These are phyloP conservation scores for Penicillium sp. DNA, from an alignment of 2,329 filamentous ascomycete genomes.

Conservation along the genomic window DNA sequence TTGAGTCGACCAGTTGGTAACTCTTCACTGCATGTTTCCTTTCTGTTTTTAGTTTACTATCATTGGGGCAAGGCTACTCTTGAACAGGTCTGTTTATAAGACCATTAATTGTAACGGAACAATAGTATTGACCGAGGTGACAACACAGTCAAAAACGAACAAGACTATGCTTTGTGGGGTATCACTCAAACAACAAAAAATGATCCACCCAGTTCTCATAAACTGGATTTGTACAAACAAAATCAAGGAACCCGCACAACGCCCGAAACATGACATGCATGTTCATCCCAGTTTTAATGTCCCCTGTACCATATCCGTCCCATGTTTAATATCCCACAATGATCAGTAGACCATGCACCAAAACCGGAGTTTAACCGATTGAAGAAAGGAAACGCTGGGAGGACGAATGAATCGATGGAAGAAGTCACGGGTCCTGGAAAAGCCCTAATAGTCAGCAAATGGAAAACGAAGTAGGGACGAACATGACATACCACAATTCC, in stretches of 20 bases:
- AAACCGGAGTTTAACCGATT: not conserved
- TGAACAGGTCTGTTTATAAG: not conserved
- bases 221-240: not conserved
- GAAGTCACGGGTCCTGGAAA: not conserved
- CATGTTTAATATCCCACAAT: not conserved
- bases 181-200: conserved; percentile 2
- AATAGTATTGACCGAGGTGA: not conserved
- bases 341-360: not conserved
- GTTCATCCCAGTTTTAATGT: conserved; percentile 1
- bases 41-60: not conserved
- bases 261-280: not conserved
- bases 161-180: not conserved
- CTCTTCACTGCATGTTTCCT: not conserved
- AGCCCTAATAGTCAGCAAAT: not conserved
- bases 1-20: not conserved
- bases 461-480: not conserved
- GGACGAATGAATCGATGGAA: not conserved
- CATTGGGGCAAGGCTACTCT: not conserved
- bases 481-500: not conserved
- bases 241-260: not conserved
- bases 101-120: not conserved
- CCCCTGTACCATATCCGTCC: not conserved
- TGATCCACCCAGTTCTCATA: not conserved
- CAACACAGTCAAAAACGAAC: not conserved
- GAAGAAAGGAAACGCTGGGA: not conserved